Evolutionary conservation across 805 yeast genomes (phyloP), one percentile per base, ranked within the genome.

Genomic region (Zygosaccharomyces bailii): DNA sequence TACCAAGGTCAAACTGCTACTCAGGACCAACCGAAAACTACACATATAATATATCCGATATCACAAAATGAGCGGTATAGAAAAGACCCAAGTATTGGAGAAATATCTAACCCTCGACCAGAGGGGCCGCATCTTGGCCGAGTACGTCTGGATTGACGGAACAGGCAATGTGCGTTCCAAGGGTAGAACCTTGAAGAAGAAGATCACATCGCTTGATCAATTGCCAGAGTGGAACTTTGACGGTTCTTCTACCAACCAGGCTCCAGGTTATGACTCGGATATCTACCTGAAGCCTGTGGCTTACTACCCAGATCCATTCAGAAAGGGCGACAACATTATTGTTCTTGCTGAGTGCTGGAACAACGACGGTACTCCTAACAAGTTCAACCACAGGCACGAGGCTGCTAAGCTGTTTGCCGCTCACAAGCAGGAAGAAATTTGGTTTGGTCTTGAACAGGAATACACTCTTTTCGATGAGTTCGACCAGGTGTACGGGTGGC

Each of bases 401-500:
- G 88, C 95, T 70, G 89, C 84, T 68, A 88, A 90, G 76, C 80
- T 93, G 63, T 86, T 93, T 91, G 80, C 80, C 64, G 96, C 96
- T 54, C 96, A 91, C 73, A 73, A 78, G 60, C 79, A 75, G 54
- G 87, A 86, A 71, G 76, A 78, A 57, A 82, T 88, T 60, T 93
- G 99, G 99, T 93, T 93, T 61, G 99, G 99, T 72, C 78, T 93
- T 61, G 99, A 93, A 75, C 99, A 93, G 77, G 99, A 93, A 73
- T 93, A 93, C 77, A 93, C 99, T 56, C 74, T 93, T 68, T 86
- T 93, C 65, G 99, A 93, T 71, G 84, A 86, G 69, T 84, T 71
- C 62, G 96, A 86, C 70, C 74, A 84, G 62, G 89, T 85, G 52
- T 93, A 90, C 72, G 98, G 96, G 55, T 93, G 99, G 99, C 99